Evolutionary conservation across 139 green algal genomes (phyloP).

Genomic region (Coccomyxa sp.): DNA sequence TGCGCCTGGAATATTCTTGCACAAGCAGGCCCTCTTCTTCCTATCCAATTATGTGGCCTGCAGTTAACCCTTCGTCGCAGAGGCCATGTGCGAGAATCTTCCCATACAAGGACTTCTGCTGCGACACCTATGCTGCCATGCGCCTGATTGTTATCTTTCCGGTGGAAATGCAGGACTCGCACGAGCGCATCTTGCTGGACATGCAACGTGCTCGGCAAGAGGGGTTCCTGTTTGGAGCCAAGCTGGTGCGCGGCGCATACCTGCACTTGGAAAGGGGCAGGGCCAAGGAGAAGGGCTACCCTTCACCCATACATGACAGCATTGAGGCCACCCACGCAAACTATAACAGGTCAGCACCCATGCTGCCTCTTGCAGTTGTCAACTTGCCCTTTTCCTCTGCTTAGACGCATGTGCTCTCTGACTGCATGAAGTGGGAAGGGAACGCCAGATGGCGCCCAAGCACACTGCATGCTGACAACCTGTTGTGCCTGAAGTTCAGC

Average conservation of each 20-base stretch:
- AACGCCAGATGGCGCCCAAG: background rate
- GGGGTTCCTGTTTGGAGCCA: conserved; percentile 55
- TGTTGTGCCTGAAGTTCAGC: too few relatives aligned
- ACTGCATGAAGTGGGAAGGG: background rate
- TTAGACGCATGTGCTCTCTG: background rate
- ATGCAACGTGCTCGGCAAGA: conserved; percentile 56
- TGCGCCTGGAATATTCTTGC: too few relatives aligned
- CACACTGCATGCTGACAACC: background rate
- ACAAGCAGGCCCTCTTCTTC: too few relatives aligned
- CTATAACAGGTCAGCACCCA: conserved; percentile 54
- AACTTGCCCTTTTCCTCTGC: background rate
- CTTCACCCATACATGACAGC: conserved; percentile 65
- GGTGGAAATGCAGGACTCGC: conserved; percentile 29
- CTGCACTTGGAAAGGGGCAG: conserved; percentile 67
- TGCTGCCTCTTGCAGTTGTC: background rate
- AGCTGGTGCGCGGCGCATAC: conserved; percentile 77
- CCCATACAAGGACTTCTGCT: too few relatives aligned
- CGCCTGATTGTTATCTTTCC: background rate
- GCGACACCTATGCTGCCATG: background rate
- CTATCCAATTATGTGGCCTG: too few relatives aligned
- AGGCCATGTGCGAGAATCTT: too few relatives aligned
- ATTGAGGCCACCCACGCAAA: conserved; percentile 65
- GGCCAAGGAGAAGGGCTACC: conserved; percentile 46
- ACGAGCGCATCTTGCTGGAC: conserved; percentile 52
- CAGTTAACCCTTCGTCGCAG: too few relatives aligned